Evolutionary conservation across 208 protist species (phyloP).

Genomic region (Crithidia acanthocephali): DNA sequence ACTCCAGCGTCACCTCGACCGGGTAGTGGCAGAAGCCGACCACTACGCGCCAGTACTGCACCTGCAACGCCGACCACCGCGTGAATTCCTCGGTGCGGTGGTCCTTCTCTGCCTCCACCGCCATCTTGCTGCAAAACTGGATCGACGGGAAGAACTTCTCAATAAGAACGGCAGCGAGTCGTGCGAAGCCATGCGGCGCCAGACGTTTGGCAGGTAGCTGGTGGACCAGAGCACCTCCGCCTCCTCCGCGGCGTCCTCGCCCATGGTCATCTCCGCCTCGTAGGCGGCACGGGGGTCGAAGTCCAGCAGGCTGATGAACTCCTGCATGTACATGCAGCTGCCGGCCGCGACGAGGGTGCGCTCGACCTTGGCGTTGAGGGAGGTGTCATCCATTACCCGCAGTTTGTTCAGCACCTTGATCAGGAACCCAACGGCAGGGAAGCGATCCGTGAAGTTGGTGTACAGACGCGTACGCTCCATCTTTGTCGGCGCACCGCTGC

Average conservation of each 20-base stretch:
- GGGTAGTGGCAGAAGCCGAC: slow-evolving; percentile 88
- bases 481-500: background rate
- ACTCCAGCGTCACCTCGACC: slow-evolving; percentile 61
- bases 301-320: slow-evolving; percentile 75
- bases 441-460: slow-evolving; percentile 58
- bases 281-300: slow-evolving; percentile 75
- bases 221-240: slow-evolving; percentile 57
- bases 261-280: slow-evolving; percentile 45
- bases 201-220: slow-evolving; percentile 81
- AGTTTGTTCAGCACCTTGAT: slow-evolving; percentile 89
- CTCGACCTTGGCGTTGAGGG: slow-evolving; percentile 80
- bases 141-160: slow-evolving; percentile 82
- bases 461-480: slow-evolving; percentile 29
- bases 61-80: slow-evolving; percentile 70
- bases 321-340: slow-evolving; percentile 74
- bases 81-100: slow-evolving; percentile 50
- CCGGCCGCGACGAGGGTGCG: slow-evolving; percentile 71
- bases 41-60: slow-evolving; percentile 81
- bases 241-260: slow-evolving; percentile 34
- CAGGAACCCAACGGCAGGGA: slow-evolving; percentile 68
- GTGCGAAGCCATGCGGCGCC: slow-evolving; percentile 77
- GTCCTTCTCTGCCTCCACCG: slow-evolving; percentile 57
- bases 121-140: slow-evolving; percentile 62
- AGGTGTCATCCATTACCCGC: slow-evolving; percentile 74
- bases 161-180: slow-evolving; percentile 85